Evolutionary conservation across 805 yeast genomes (phyloP).

Genomic region (Lipomyces sp.): DNA sequence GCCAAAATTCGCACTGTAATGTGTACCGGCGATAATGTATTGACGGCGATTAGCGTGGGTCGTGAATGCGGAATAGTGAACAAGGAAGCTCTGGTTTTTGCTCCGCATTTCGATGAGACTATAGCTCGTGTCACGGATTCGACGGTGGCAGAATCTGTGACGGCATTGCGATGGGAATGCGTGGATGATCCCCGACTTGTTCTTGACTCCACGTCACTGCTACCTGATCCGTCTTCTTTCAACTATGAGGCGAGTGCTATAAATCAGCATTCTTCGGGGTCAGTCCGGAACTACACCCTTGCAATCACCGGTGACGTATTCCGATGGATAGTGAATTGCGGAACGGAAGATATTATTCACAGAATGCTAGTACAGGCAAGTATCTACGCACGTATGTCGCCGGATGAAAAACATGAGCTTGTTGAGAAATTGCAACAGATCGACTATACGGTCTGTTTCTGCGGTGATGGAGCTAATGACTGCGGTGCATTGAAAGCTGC

Average conservation of each 20-base stretch:
- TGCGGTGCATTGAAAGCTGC: slow-evolving; percentile 98
- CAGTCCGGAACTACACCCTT: slow-evolving; percentile 51
- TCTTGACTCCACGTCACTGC: slow-evolving; percentile 62
- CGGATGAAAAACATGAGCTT: slow-evolving; percentile 95
- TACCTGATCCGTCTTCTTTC: slow-evolving; percentile 24
- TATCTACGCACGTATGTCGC: slow-evolving; percentile 96
- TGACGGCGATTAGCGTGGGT: slow-evolving; percentile 93
- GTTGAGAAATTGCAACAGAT: slow-evolving; percentile 79
- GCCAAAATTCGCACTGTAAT: slow-evolving; percentile 82
- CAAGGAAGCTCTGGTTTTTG: slow-evolving; percentile 48
- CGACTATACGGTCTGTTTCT: slow-evolving; percentile 92
- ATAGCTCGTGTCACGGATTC: not conserved
- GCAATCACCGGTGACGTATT: slow-evolving; percentile 95
- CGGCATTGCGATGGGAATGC: slow-evolving; percentile 40
- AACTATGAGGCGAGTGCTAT: not conserved
- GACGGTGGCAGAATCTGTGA: slow-evolving; percentile 19
- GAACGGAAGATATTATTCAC: slow-evolving; percentile 40
- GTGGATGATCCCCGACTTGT: slow-evolving; percentile 45
- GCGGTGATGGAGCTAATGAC: slow-evolving; percentile 99
- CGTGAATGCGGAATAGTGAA: slow-evolving; percentile 71
- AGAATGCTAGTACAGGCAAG: slow-evolving; percentile 66
- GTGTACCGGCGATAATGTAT: slow-evolving; percentile 97
- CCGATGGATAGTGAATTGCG: slow-evolving; percentile 59
- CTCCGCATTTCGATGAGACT: slow-evolving; percentile 64
- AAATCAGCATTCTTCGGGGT: slow-evolving; percentile 38